Percentiles rank a stretch among this genome's conserved stretches.
Evolutionary conservation across 2,329 filamentous ascomycete species (phyloP).

Genomic region (Lecanosticta acicola): DNA sequence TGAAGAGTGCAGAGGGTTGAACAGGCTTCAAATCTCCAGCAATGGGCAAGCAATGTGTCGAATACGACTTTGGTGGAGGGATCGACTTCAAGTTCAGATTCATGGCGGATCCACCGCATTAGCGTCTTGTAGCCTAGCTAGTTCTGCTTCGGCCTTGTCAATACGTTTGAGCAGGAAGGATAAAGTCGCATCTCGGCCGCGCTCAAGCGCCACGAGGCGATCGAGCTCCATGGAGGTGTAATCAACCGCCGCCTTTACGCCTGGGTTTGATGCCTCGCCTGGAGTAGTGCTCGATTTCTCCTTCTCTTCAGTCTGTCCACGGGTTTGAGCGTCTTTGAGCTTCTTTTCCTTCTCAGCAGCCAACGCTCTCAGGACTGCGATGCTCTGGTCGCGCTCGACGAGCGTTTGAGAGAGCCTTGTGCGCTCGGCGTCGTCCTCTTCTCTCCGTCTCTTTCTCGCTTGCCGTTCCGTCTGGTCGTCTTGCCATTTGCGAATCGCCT

Average conservation of each 20-base stretch:
- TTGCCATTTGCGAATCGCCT: slow-evolving; percentile 42
- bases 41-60: too few relatives aligned
- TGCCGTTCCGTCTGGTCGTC: slow-evolving; percentile 28
- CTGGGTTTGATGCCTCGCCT: slow-evolving; percentile 6
- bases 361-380: slow-evolving; percentile 42
- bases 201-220: slow-evolving; percentile 40
- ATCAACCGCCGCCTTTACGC: slow-evolving; percentile 25
- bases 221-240: slow-evolving; percentile 41
- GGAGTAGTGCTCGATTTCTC: background rate
- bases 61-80: too few relatives aligned
- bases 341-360: slow-evolving; percentile 42
- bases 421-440: slow-evolving; percentile 28
- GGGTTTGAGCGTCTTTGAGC: slow-evolving; percentile 24
- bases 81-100: too few relatives aligned
- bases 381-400: slow-evolving; percentile 44
- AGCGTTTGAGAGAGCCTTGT: slow-evolving; percentile 40
- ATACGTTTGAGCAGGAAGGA: slow-evolving; percentile 49
- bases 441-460: slow-evolving; percentile 31
- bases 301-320: slow-evolving; percentile 2
- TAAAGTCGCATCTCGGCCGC: slow-evolving; percentile 50
- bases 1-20: slow-evolving; percentile 36
- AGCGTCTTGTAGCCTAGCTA: slow-evolving; percentile 2
- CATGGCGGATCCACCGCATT: background rate
- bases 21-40: too few relatives aligned
- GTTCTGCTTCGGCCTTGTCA: slow-evolving; percentile 43